Conservation (phyloP, 768 basidiomycete genomes). For the Infundibulicybe gibba region DNA sequence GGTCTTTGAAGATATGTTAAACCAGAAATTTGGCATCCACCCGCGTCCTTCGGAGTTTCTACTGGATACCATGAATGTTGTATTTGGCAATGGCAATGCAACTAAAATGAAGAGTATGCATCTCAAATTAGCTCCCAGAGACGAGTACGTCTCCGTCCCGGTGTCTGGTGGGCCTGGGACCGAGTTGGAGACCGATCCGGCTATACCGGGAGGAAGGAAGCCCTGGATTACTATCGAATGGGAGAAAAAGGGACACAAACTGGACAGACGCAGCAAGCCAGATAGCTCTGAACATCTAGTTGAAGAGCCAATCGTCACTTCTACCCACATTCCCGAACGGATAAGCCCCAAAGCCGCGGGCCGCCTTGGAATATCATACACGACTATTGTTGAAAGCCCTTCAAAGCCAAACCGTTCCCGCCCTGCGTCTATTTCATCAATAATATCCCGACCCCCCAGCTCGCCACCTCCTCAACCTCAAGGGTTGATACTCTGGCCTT, state of each 20-base stretch:
- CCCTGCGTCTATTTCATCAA: slow-evolving; percentile 12
- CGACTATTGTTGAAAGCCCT: slow-evolving; percentile 17
- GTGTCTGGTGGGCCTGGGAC: slow-evolving; percentile 18
- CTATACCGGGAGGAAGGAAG: slow-evolving; percentile 24
- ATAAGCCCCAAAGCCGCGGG: slow-evolving; percentile 32
- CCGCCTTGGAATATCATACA: slow-evolving; percentile 28
- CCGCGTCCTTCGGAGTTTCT: slow-evolving; percentile 50
- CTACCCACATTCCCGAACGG: slow-evolving; percentile 19
- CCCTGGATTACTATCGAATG: slow-evolving; percentile 34
- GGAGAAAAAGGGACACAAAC: slow-evolving; percentile 29
- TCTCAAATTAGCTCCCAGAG: slow-evolving; percentile 52
- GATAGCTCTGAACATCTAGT: slow-evolving; percentile 14
- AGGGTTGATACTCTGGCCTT: slow-evolving; percentile 58
- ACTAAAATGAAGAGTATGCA: slow-evolving; percentile 44
- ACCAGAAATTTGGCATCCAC: slow-evolving; percentile 45
- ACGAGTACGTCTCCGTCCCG: slow-evolving; percentile 1
- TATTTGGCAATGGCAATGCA: slow-evolving; percentile 49
- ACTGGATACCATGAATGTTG: slow-evolving; percentile 34
- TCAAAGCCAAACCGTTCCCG: neutral
- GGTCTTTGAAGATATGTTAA: slow-evolving; percentile 59
- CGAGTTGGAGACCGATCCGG: slow-evolving; percentile 14
- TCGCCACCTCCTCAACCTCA: slow-evolving; percentile 45
- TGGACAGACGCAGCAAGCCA: slow-evolving; percentile 13
- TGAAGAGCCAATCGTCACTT: slow-evolving; percentile 15
- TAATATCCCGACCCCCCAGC: slow-evolving; percentile 2